phyloP scores from a whole-genome alignment of 371 early-diverging fungal genomes.

The Rhizopus delemar region DNA sequence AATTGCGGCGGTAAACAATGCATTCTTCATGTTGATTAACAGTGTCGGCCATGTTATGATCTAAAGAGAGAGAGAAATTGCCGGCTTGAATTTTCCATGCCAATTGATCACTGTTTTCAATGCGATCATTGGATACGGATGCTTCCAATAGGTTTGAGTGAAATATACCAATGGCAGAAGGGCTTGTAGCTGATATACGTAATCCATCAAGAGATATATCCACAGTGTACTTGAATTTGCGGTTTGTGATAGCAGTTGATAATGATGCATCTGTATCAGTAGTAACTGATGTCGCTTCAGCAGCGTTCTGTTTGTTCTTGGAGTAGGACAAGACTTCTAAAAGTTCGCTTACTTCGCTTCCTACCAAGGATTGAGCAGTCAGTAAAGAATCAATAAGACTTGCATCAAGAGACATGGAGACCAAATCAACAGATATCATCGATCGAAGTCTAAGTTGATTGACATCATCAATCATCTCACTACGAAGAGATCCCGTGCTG shows the following conservation, averaged over 20 bases:
- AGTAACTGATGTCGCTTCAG: neutral
- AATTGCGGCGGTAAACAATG: constrained; percentile 44
- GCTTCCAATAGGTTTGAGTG: constrained; percentile 69
- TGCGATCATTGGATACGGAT: constrained; percentile 49
- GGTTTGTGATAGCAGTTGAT: neutral
- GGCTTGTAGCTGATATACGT: constrained; percentile 67
- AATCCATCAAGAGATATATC: constrained; percentile 67
- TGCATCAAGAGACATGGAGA: constrained; percentile 68
- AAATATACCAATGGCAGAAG: constrained; percentile 65
- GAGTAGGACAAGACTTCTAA: constrained; percentile 70
- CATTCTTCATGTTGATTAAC: constrained; percentile 6
- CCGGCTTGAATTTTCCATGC: constrained; percentile 60
- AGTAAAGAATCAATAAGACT: constrained; percentile 75
- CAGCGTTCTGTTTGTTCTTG: constrained; percentile 23
- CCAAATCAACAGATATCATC: constrained; percentile 63
- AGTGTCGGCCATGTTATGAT: constrained; percentile 49
- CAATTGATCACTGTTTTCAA: constrained; percentile 18
- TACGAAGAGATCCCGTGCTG: constrained; percentile 53
- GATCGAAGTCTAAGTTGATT: constrained; percentile 44
- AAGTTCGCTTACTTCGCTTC: constrained; percentile 78
- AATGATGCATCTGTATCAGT: neutral
- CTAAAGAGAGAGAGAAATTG: constrained; percentile 61
- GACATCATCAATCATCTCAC: constrained; percentile 12
- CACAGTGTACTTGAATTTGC: constrained; percentile 53
- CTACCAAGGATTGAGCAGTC: constrained; percentile 76